Evolutionary conservation across 257 asterid species (phyloP), one percentile per base, ranked within the genome.

Genomic region (Rubia yunnanensis): DNA sequence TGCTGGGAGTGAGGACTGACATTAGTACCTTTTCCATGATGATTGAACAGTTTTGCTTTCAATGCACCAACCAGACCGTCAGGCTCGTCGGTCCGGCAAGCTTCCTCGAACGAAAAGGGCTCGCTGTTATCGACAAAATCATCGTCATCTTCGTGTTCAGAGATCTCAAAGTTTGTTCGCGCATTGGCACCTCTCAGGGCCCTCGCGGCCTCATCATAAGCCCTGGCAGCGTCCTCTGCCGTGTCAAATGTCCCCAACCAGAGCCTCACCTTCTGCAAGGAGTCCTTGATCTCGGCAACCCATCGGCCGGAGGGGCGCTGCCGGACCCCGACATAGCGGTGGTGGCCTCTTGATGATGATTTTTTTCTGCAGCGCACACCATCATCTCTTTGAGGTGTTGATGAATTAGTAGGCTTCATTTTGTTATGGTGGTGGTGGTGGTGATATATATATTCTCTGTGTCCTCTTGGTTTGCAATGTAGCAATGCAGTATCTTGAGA

Each of bases 251-350:
- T 88, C 2, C 96, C 96, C 5, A 86, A 73, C 96, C 95, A 89
- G 0, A 86, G 85, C 74, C 96, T 75, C 1, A 88, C 96, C 48
- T 88, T 86, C 17, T 88, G 95, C 22, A 88, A 34, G 2, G 96
- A 89, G 74, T 89, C 92, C 48, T 89, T 89, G 65, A 89, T 89
- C 84, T 89, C 96, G 0, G 96, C 96, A 1, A 89, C 96, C 96
- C 96, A 89, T n/a, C 96, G 60, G 5, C 96, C 96, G 0, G 95
- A 86, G 1, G 96, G 95, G 27, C 96, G 70, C 38, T 89, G 95
- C 15, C 96, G 90, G 38, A 86, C 92, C 0, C 95, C 96, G 0
- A 89, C 92, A 8, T 73, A 88, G 71, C 84, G 83, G 79, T 82
- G 90, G 75, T 88, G 96, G 24, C 92, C 92, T 65, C 95, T 76